Evolutionary conservation across 2,329 filamentous ascomycete genomes (phyloP).

Genomic region (Leptographium radiaticola): DNA sequence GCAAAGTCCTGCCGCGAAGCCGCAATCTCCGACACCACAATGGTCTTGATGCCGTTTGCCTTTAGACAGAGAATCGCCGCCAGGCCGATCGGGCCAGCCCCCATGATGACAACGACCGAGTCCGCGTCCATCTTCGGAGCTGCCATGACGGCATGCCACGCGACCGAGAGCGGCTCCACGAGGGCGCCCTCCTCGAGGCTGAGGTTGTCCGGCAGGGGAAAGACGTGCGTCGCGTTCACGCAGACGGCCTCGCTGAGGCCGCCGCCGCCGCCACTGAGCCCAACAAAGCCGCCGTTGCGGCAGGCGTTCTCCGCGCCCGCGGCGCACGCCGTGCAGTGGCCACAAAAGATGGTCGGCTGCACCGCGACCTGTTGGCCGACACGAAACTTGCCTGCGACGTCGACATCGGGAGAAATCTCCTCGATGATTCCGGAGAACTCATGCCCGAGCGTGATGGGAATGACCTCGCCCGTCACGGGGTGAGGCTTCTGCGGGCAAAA

Average conservation of each 20-base stretch:
- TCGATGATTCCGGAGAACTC: constrained; percentile 50
- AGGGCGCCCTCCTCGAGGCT: constrained; percentile 41
- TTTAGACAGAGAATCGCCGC: constrained; percentile 44
- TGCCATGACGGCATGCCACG: constrained; percentile 43
- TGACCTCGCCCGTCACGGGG: neutral
- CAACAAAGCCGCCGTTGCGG: constrained; percentile 17
- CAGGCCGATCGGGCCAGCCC: constrained; percentile 48
- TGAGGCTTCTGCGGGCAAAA: constrained; percentile 1
- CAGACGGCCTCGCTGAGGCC: constrained; percentile 19
- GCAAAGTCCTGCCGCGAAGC: constrained; percentile 41
- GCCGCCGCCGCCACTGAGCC: constrained; percentile 3
- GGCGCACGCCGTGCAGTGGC: constrained; percentile 21
- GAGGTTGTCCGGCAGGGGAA: constrained; percentile 29
- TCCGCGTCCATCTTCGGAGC: constrained; percentile 27
- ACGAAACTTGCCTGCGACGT: constrained; percentile 30
- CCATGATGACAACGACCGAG: constrained; percentile 39
- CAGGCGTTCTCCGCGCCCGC: constrained; percentile 29
- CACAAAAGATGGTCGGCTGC: constrained; percentile 53
- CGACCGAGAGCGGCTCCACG: constrained; percentile 45
- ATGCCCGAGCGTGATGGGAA: constrained; percentile 37
- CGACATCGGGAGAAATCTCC: constrained; percentile 42
- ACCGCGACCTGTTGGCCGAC: constrained; percentile 53
- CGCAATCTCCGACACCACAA: constrained; percentile 42
- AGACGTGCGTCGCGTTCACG: constrained; percentile 1
- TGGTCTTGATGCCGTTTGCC: constrained; percentile 35